Conservation (phyloP, 1,284 basidiomycete genomes). For the Pseudozyma sp. region DNA sequence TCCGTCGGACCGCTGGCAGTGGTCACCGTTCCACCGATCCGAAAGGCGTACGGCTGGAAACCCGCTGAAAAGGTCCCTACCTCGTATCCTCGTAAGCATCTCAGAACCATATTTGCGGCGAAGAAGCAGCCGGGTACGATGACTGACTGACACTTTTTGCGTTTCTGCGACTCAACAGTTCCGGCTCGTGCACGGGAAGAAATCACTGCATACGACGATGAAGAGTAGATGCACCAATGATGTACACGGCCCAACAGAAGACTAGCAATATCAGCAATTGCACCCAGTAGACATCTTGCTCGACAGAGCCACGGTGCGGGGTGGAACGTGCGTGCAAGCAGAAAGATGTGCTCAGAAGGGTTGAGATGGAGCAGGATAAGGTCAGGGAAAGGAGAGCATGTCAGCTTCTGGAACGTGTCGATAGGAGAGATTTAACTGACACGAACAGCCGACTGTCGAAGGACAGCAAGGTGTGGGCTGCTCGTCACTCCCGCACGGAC, state of each 20-base stretch:
- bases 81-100: constrained; percentile 82
- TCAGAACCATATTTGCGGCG: constrained; percentile 35
- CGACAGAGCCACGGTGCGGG: background rate
- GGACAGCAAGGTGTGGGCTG: too few species aligned
- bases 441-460: too few species aligned
- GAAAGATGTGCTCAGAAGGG: too few species aligned
- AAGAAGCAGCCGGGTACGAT: too few species aligned
- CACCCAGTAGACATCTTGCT: background rate
- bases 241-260: background rate
- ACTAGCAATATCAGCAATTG: constrained; percentile 12
- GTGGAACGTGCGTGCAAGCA: too few species aligned
- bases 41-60: constrained; percentile 78
- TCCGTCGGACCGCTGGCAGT: constrained; percentile 76
- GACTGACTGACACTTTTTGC: background rate
- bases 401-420: too few species aligned
- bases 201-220: constrained; percentile 62
- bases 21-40: constrained; percentile 81
- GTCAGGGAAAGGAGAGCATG: too few species aligned
- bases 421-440: too few species aligned
- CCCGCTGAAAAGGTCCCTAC: constrained; percentile 81
- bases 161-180: constrained; percentile 30
- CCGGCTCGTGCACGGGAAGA: constrained; percentile 58
- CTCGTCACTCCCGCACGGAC: too few species aligned
- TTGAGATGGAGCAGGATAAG: too few species aligned
- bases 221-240: constrained; percentile 23